Evolutionary conservation across 1,284 basidiomycete species (phyloP).

Genomic region (Taiwanofungus camphoratus): DNA sequence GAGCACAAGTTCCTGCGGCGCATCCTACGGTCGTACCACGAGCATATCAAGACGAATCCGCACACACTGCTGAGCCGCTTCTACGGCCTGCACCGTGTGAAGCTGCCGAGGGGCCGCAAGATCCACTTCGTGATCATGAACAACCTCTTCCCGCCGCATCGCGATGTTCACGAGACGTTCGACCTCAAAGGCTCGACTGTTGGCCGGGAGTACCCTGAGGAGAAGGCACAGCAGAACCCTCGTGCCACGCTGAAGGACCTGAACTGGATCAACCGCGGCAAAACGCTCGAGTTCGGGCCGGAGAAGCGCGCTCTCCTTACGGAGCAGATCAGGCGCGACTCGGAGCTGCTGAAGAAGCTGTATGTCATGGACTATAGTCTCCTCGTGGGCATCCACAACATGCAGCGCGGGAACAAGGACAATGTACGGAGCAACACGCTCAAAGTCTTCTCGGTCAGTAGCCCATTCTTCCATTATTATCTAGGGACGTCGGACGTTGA

Average conservation of each 20-base stretch:
- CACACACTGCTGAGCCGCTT: slow-evolving; percentile 93
- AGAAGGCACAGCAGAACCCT: slow-evolving; percentile 74
- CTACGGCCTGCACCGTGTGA: slow-evolving; percentile 96
- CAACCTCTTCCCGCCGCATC: slow-evolving; percentile 96
- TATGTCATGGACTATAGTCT: slow-evolving; percentile 97
- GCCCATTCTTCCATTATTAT: slow-evolving; percentile 1
- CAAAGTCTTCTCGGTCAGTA: slow-evolving; percentile 83
- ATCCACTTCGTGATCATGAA: slow-evolving; percentile 99
- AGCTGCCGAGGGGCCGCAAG: slow-evolving; percentile 89
- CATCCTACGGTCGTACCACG: slow-evolving; percentile 84
- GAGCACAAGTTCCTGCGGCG: slow-evolving; percentile 92
- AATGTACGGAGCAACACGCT: slow-evolving; percentile 87
- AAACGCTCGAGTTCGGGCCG: slow-evolving; percentile 84
- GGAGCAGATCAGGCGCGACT: slow-evolving; percentile 86
- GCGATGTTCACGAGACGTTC: slow-evolving; percentile 97
- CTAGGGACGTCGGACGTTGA: not conserved
- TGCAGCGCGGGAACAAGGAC: slow-evolving; percentile 87
- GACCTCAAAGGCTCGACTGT: slow-evolving; percentile 95
- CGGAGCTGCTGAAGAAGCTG: slow-evolving; percentile 78
- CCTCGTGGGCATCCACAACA: slow-evolving; percentile 91
- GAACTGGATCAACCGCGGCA: slow-evolving; percentile 88
- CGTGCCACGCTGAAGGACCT: slow-evolving; percentile 92
- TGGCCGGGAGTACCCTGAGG: slow-evolving; percentile 85
- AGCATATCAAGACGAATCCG: slow-evolving; percentile 86
- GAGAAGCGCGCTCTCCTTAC: slow-evolving; percentile 89